phyloP scores from a whole-genome alignment of 345 rosid genomes.

The Cardiospermum halicacabum region DNA sequence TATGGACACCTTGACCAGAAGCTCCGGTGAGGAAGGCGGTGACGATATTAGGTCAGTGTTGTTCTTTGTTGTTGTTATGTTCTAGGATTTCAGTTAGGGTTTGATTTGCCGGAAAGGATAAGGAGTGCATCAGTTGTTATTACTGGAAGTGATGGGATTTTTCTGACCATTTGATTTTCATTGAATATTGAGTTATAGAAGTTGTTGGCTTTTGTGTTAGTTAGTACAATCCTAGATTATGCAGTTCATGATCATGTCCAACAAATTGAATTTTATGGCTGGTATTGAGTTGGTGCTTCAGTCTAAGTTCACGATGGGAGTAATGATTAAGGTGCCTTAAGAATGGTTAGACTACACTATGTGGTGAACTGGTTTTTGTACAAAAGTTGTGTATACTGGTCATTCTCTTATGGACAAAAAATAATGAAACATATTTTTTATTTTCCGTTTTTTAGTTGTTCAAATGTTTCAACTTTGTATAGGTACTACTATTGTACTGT shows the following conservation, averaged over 20 bases:
- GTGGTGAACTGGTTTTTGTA: not conserved
- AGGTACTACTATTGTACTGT: not conserved
- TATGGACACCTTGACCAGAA: constrained; percentile 9
- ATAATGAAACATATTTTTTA: not conserved
- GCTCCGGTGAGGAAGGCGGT: constrained; percentile 25
- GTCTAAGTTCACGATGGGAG: not conserved
- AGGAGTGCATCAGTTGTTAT: no score
- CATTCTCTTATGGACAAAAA: not conserved
- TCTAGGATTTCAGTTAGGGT: not conserved
- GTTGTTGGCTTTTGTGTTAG: not conserved
- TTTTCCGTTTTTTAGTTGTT: not conserved
- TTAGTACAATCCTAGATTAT: not conserved
- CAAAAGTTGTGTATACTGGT: not conserved
- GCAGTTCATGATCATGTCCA: not conserved
- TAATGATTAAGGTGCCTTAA: not conserved
- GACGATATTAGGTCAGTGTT: constrained; percentile 36
- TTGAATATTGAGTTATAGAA: not conserved
- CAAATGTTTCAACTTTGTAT: not conserved
- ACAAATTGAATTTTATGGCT: not conserved
- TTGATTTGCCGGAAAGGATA: no score
- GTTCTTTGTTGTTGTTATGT: not conserved
- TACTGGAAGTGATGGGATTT: no score
- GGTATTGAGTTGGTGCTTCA: not conserved
- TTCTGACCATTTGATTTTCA: no score
- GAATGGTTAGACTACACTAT: not conserved